Conservation (phyloP, 2,329 filamentous ascomycete genomes). For the Cladorrhinum sp. region DNA sequence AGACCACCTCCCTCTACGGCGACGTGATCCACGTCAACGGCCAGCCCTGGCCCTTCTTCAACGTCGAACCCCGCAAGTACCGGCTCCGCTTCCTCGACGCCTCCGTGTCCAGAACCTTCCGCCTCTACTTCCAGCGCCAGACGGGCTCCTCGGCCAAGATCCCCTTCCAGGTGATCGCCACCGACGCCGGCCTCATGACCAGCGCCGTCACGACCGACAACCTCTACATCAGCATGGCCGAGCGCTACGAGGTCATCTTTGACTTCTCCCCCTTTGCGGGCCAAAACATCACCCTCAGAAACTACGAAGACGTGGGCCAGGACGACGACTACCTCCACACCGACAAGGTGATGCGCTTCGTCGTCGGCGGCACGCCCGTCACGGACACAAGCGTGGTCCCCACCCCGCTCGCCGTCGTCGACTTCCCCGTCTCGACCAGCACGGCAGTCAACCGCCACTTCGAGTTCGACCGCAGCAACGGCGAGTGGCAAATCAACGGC, state of each 20-base stretch:
- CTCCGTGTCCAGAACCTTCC: constrained; percentile 40
- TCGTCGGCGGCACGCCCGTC: constrained; percentile 17
- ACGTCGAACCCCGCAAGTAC: constrained; percentile 54
- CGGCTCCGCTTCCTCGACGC: constrained; percentile 49
- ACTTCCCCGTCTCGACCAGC: constrained; percentile 15
- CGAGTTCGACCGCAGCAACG: constrained; percentile 19
- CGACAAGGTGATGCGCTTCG: constrained; percentile 25
- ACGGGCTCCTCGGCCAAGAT: constrained; percentile 26
- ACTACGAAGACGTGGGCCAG: constrained; percentile 35
- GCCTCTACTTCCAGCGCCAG: constrained; percentile 38
- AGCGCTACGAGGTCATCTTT: constrained; percentile 51
- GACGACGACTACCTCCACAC: constrained; percentile 46
- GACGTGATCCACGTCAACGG: constrained; percentile 54
- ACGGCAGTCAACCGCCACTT: constrained; percentile 20
- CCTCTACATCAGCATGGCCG: constrained; percentile 49
- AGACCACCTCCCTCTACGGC: constrained; percentile 44
- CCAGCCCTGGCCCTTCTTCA: constrained; percentile 51
- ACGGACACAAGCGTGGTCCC: constrained; percentile 17
- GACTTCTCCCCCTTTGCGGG: constrained; percentile 45
- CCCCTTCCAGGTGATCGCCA: constrained; percentile 46
- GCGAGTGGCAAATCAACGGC: constrained; percentile 43
- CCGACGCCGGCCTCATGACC: constrained; percentile 46
- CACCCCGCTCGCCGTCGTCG: constrained; percentile 1
- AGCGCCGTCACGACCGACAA: constrained; percentile 38
- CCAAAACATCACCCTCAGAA: constrained; percentile 44